Evolutionary conservation across 1,284 basidiomycete species (phyloP).

Genomic region (Tylopilus sp.): DNA sequence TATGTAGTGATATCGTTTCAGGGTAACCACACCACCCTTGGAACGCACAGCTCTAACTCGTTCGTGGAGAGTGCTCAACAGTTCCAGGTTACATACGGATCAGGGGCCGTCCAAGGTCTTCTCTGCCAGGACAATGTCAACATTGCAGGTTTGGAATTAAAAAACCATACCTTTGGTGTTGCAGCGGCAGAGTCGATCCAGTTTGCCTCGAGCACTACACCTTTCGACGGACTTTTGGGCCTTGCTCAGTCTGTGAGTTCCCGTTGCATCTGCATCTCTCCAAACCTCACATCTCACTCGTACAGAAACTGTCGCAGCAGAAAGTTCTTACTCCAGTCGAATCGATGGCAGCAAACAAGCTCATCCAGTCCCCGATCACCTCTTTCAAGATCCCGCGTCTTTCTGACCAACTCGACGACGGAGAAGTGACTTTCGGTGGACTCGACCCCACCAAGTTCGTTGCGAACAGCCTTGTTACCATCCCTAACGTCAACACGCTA

Average conservation of each 20-base stretch:
- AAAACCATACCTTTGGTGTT: conserved; percentile 69
- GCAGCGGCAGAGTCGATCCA: conserved; percentile 59
- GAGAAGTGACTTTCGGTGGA: conserved; percentile 77
- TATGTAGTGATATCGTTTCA: conserved; percentile 21
- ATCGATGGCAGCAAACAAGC: conserved; percentile 55
- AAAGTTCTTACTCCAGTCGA: conserved; percentile 69
- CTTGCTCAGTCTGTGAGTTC: conserved; percentile 63
- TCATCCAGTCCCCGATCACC: conserved; percentile 65
- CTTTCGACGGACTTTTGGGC: conserved; percentile 84
- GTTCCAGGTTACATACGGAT: conserved; percentile 75
- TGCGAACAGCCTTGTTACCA: conserved; percentile 46
- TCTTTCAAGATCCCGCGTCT: conserved; percentile 79
- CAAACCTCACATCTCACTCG: neutral
- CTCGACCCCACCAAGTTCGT: conserved; percentile 71
- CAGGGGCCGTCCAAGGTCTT: conserved; percentile 63
- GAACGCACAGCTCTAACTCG: conserved; percentile 56
- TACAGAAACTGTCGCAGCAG: conserved; percentile 61
- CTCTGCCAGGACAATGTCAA: conserved; percentile 64
- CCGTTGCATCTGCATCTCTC: neutral
- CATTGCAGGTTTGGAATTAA: conserved; percentile 62
- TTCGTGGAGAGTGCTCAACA: conserved; percentile 53
- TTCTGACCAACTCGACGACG: conserved; percentile 69
- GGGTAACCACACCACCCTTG: conserved; percentile 69
- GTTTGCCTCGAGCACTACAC: conserved; percentile 49
- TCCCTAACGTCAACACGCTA: conserved; percentile 54